Conservation (phyloP, 208 protist genomes). For the Trypanosoma cruzi region DNA sequence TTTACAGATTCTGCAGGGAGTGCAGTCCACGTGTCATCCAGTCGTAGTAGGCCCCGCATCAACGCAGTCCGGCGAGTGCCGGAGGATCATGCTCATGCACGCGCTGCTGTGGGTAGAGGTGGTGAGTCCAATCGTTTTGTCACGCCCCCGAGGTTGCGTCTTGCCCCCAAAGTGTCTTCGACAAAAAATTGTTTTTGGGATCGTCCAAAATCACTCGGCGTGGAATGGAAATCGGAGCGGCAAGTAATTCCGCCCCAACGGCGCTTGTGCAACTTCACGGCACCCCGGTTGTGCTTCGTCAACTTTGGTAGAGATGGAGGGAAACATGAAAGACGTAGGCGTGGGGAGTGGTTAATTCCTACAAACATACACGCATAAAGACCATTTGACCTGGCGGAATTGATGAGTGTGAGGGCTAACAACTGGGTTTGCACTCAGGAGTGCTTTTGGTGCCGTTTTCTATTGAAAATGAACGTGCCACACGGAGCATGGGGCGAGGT, state of each 20-base stretch:
- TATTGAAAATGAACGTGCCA: no score
- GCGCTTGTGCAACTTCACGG: background rate
- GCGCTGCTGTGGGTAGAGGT: background rate
- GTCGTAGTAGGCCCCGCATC: background rate
- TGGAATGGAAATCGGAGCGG: background rate
- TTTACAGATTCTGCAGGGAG: no score
- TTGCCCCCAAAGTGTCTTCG: background rate
- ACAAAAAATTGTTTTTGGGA: background rate
- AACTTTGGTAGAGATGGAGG: no score
- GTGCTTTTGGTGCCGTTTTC: no score
- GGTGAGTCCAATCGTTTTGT: background rate
- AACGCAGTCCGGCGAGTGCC: background rate
- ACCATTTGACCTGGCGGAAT: no score
- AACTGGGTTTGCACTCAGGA: no score
- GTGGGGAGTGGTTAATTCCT: no score
- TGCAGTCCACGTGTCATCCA: background rate
- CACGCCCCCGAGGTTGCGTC: background rate
- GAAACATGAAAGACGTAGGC: no score
- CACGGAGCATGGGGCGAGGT: no score
- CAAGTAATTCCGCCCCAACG: background rate
- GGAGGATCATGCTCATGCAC: background rate
- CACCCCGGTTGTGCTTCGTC: background rate
- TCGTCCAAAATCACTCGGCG: background rate
- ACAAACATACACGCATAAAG: no score
- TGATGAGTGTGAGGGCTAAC: no score